Percentiles rank a stretch among this genome's conserved stretches.
These are phyloP conservation scores for Trichoderma reesei DNA, from an alignment of 495 filamentous ascomycete species.

Conservation along the genomic window DNA sequence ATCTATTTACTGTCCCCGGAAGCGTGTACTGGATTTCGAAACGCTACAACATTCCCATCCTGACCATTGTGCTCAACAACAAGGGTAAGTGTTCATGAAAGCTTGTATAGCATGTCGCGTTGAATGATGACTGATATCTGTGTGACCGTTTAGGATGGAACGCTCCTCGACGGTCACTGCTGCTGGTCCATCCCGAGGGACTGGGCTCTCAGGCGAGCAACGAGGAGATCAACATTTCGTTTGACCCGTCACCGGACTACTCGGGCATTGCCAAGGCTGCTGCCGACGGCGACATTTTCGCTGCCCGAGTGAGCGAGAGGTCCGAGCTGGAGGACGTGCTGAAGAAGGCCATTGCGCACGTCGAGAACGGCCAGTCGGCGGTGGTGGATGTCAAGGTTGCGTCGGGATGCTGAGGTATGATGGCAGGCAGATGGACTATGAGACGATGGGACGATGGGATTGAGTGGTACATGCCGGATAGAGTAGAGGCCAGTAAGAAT, in stretches of 20 bases:
- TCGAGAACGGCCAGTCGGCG: conserved; percentile 55
- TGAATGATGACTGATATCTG: conserved; percentile 11
- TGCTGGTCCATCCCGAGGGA: conserved; percentile 78
- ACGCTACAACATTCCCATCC: conserved; percentile 76
- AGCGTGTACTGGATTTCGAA: conserved; percentile 88
- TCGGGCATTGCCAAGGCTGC: conserved; percentile 86
- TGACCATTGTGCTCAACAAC: conserved; percentile 92
- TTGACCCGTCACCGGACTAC: conserved; percentile 80
- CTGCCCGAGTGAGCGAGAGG: conserved; percentile 51
- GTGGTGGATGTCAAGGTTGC: conserved; percentile 50
- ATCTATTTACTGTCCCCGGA: conserved; percentile 78
- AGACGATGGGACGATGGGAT: not conserved
- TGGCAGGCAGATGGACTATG: not conserved
- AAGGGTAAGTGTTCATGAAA: conserved; percentile 43
- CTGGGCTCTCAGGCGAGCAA: conserved; percentile 67
- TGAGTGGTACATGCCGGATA: too few relatives aligned
- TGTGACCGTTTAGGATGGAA: conserved; percentile 57
- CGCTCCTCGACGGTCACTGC: conserved; percentile 63
- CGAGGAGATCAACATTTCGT: conserved; percentile 82
- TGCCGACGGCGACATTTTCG: conserved; percentile 62
- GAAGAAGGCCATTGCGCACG: conserved; percentile 56
- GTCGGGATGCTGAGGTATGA: conserved; percentile 22
- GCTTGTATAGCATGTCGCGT: not conserved
- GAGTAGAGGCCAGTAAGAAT: too few relatives aligned
- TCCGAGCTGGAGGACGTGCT: conserved; percentile 51